Conservation (phyloP, 768 basidiomycete species). For the Pleurotus citrinopileatus region DNA sequence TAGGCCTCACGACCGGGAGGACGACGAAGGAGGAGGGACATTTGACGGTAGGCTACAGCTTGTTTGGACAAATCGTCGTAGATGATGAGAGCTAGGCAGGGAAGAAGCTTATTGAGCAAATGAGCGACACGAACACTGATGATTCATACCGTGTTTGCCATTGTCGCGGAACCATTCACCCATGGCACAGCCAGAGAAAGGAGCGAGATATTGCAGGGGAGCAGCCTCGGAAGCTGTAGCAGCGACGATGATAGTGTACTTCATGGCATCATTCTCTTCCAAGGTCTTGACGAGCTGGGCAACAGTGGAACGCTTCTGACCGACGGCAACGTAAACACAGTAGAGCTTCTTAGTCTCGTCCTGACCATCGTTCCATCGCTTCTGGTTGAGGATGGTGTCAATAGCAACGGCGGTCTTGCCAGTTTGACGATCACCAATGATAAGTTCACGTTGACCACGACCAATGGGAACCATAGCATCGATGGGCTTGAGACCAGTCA, state of each 20-base stretch:
- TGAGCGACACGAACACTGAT: no score
- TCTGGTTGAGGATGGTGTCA: conserved; percentile 99
- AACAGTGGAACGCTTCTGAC: conserved; percentile 99
- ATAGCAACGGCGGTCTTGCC: conserved; percentile 99
- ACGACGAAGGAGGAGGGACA: conserved; percentile 99
- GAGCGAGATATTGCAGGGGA: conserved; percentile 98
- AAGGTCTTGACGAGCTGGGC: conserved; percentile 99
- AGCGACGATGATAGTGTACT: conserved; percentile 99
- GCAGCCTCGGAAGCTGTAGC: conserved; percentile 99
- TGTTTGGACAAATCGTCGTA: conserved; percentile 99
- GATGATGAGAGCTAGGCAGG: conserved; percentile 80
- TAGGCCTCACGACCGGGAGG: conserved; percentile 99
- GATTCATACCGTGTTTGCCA: conserved; percentile 89
- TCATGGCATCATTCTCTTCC: conserved; percentile 99
- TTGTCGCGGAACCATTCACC: conserved; percentile 99
- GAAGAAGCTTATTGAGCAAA: conserved; percentile 9
- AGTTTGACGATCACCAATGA: conserved; percentile 99
- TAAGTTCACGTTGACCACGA: conserved; percentile 99
- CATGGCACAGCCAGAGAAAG: conserved; percentile 99
- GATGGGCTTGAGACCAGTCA: conserved; percentile 99
- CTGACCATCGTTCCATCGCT: conserved; percentile 97
- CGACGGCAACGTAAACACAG: conserved; percentile 99
- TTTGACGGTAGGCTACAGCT: conserved; percentile 99
- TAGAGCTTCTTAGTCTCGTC: conserved; percentile 98
- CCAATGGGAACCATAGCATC: conserved; percentile 99